Evolutionary conservation across 805 yeast genomes (phyloP), one percentile per base, ranked within the genome.

Genomic region (Alloascoidea africana): DNA sequence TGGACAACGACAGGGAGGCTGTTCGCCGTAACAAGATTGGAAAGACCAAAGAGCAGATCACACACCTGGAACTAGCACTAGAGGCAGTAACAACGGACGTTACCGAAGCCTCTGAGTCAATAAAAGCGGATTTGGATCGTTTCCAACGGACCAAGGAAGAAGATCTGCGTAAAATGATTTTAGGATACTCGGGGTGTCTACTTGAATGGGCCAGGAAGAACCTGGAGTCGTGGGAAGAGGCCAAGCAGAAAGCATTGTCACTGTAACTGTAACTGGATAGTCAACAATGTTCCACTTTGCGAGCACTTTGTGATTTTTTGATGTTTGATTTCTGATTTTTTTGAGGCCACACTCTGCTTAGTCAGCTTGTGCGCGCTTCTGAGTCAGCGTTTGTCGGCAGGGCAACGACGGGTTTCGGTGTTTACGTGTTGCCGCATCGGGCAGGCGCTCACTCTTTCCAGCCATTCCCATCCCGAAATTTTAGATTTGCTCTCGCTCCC

Each of bases 201-300:
- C 55, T 73, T 18, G 70, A 68, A 39, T 77, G 85, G 85, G 80
- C 82, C 3, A 65, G 63, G 47, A 73, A 73, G 56, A 76, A 77
- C 49, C 54, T 73, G 33, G 81, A 76, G 45, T 63, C 69, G 27
- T 77, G 84, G 83, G 73, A 70, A 41, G 81, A 73, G 41, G 70
- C 76, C n/a, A 56, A 65, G 39, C 30, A n/a, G n/a, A n/a, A 23
- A n/a, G n/a, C 30, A 23, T 23, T 23, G n/a, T 8, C 30, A 8
- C 8, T 23, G n/a, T 23, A 23, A 23, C 30, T 23, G 35, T n/a
- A n/a, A n/a, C n/a, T n/a, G n/a, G n/a, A n/a, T n/a, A n/a, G n/a
- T n/a, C n/a, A n/a, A n/a, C n/a, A n/a, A n/a, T n/a, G n/a, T n/a
- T n/a, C n/a, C n/a, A n/a, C n/a, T n/a, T n/a, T n/a, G n/a, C n/a